Conservation (phyloP, 768 basidiomycete species). For the Chalciporus pseudorubinellus region DNA sequence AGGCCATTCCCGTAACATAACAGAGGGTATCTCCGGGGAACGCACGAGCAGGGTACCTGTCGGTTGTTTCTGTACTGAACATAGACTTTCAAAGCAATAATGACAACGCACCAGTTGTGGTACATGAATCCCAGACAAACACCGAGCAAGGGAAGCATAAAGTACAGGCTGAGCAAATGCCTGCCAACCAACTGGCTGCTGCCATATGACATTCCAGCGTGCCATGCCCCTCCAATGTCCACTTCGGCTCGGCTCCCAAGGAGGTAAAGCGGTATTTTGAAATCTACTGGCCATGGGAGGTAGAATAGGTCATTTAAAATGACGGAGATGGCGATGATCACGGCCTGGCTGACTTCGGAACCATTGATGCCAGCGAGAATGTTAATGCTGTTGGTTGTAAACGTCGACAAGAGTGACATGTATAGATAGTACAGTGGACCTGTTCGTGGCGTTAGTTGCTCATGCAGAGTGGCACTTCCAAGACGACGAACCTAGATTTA, state of each 20-base stretch:
- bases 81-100: not conserved
- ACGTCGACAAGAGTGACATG: constrained; percentile 94
- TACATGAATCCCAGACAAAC: constrained; percentile 89
- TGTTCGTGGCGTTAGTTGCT: constrained; percentile 31
- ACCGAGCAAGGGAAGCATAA: constrained; percentile 92
- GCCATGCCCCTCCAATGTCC: constrained; percentile 77
- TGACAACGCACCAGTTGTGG: constrained; percentile 82
- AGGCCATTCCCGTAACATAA: constrained; percentile 98
- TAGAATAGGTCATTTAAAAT: constrained; percentile 91
- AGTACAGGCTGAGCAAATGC: constrained; percentile 94
- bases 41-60: constrained; percentile 91
- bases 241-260: constrained; percentile 64
- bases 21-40: constrained; percentile 98
- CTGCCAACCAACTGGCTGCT: constrained; percentile 85
- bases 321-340: constrained; percentile 89
- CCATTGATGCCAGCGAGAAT: constrained; percentile 98
- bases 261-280: constrained; percentile 68
- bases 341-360: constrained; percentile 89
- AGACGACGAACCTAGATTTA: constrained; percentile 85
- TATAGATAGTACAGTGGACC: constrained; percentile 95
- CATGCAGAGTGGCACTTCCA: not conserved
- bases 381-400: constrained; percentile 97
- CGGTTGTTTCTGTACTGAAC: not conserved
- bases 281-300: constrained; percentile 82
- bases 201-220: constrained; percentile 82